Conservation (phyloP, 148 eudicot genomes). For the Cornus controversa region DNA sequence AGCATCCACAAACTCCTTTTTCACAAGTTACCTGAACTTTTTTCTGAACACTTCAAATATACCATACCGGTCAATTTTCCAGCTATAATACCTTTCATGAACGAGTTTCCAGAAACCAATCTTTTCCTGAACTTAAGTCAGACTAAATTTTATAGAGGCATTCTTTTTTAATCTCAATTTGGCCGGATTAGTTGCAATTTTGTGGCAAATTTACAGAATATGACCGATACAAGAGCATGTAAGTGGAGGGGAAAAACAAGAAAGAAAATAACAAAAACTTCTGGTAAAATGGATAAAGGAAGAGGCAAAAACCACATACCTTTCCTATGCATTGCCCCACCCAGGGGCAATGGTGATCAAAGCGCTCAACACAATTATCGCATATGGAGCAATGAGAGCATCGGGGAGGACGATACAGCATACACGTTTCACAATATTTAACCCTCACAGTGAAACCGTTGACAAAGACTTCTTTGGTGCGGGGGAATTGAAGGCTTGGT, state of each 20-base stretch:
- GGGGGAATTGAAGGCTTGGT: conserved; percentile 47
- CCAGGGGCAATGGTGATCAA: conserved; percentile 76
- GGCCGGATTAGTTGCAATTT: background rate
- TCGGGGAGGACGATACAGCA: conserved; percentile 71
- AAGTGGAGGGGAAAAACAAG: background rate
- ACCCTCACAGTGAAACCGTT: conserved; percentile 51
- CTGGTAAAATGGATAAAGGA: background rate
- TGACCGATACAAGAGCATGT: background rate
- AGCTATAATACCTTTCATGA: background rate
- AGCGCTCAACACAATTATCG: conserved; percentile 60
- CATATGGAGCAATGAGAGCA: conserved; percentile 72
- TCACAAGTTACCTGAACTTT: background rate
- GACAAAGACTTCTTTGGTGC: conserved; percentile 48
- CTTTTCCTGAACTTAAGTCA: background rate
- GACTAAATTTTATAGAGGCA: background rate
- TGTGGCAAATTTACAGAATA: background rate
- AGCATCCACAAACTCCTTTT: background rate
- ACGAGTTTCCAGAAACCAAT: background rate
- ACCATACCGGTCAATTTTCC: background rate
- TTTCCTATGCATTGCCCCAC: conserved; percentile 68
- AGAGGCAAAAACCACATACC: conserved; percentile 29
- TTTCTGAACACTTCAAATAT: background rate
- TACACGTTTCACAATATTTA: conserved; percentile 70
- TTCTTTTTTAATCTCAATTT: background rate
- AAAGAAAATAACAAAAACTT: background rate